These are phyloP conservation scores for Urostyla sp. DNA, from an alignment of 73 alveolate species.

Conservation along the genomic window DNA sequence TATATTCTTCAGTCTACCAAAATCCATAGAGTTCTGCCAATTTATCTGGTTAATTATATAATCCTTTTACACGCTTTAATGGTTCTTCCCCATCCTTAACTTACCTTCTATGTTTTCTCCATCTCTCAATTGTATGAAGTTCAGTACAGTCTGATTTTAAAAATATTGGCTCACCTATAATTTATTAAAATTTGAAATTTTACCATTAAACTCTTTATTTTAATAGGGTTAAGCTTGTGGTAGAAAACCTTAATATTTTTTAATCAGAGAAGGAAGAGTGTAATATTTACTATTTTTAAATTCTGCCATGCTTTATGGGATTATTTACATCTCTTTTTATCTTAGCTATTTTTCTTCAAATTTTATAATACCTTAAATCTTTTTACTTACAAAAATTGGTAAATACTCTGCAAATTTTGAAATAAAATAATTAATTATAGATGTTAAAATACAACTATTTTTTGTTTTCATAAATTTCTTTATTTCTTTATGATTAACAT, in stretches of 20 bases:
- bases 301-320: constrained; percentile 51
- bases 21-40: constrained; percentile 64
- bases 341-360: constrained; percentile 11
- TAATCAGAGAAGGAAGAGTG: constrained; percentile 50
- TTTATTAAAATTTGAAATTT: too few species aligned
- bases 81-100: constrained; percentile 66
- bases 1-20: constrained; percentile 63
- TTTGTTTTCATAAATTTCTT: constrained; percentile 24
- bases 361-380: not conserved
- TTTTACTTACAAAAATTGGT: not conserved
- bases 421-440: constrained; percentile 10
- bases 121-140: constrained; percentile 69
- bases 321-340: constrained; percentile 23
- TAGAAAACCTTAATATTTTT: constrained; percentile 52
- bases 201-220: constrained; percentile 27
- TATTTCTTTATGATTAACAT: not conserved
- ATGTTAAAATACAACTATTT: constrained; percentile 52
- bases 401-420: constrained; percentile 20
- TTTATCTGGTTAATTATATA: constrained; percentile 55
- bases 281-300: constrained; percentile 60
- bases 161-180: constrained; percentile 60
- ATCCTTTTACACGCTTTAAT: constrained; percentile 58
- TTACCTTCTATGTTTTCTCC: constrained; percentile 60
- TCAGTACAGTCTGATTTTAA: constrained; percentile 46
- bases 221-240: constrained; percentile 55